Conservation (phyloP, 2,329 filamentous ascomycete genomes). For the Colletotrichum musae region DNA sequence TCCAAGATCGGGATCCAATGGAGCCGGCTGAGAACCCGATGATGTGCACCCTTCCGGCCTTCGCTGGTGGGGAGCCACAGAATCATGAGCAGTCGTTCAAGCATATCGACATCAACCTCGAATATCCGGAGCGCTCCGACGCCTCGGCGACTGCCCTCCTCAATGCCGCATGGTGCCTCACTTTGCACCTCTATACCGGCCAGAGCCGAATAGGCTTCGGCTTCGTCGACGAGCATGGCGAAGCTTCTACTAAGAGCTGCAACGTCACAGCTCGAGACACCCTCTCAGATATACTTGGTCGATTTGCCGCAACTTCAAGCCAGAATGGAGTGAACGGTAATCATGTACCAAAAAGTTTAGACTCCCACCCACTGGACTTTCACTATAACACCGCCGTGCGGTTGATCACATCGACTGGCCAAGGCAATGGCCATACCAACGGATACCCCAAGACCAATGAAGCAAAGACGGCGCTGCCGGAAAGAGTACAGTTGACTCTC, state of each 20-base stretch:
- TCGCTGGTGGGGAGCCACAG: not conserved
- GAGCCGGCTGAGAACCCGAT: not conserved
- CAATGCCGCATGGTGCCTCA: not conserved
- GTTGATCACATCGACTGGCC: not conserved
- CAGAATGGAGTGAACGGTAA: conserved; percentile 5
- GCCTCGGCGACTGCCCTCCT: not conserved
- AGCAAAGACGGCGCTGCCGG: not conserved
- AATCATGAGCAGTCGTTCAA: not conserved
- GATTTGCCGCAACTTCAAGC: too few relatives aligned
- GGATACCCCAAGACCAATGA: not conserved
- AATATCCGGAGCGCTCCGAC: not conserved
- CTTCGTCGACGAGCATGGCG: not conserved
- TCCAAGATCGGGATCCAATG: not conserved
- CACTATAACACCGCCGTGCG: not conserved
- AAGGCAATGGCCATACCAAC: not conserved
- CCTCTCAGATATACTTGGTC: not conserved
- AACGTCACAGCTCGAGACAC: not conserved
- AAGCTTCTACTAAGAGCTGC: not conserved
- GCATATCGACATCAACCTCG: not conserved
- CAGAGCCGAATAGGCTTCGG: not conserved
- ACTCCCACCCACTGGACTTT: not conserved
- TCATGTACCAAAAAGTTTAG: not conserved
- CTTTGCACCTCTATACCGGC: conserved; percentile 11
- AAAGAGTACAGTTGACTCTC: not conserved
- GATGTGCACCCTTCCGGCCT: conserved; percentile 1